These are phyloP conservation scores for Metahyphopichia silvanorum DNA, from an alignment of 805 yeast species.

Conservation along the genomic window DNA sequence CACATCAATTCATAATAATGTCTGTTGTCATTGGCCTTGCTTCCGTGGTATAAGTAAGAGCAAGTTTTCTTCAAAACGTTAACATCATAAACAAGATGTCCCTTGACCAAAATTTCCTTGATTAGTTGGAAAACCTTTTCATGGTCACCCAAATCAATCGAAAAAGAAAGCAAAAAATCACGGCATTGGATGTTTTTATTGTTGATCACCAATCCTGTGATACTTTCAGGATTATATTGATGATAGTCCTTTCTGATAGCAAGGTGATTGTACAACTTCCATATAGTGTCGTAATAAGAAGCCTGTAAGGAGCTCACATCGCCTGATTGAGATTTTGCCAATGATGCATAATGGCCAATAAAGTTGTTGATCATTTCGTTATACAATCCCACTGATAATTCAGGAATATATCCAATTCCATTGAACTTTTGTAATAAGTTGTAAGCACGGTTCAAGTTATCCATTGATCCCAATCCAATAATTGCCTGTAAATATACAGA, in stretches of 20 bases:
- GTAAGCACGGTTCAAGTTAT: conserved; percentile 18
- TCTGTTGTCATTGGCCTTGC: conserved; percentile 15
- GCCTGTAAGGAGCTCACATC: conserved; percentile 10
- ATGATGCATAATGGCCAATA: conserved; percentile 12
- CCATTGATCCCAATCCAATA: conserved; percentile 3
- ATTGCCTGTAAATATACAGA: conserved; percentile 40
- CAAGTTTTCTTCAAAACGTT: conserved; percentile 25
- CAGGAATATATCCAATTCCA: conserved; percentile 31
- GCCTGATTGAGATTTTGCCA: not conserved
- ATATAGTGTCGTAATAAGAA: conserved; percentile 14
- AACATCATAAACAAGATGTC: conserved; percentile 27
- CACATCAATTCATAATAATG: conserved; percentile 30
- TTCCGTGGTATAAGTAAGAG: conserved; percentile 26
- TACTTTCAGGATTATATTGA: not conserved
- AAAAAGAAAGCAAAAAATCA: conserved; percentile 27
- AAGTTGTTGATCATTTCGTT: conserved; percentile 28
- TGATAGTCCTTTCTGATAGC: conserved; percentile 37
- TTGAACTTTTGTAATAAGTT: conserved; percentile 26
- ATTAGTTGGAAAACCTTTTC: conserved; percentile 31
- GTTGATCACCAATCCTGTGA: conserved; percentile 6
- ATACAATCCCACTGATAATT: conserved; percentile 25
- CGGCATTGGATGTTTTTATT: conserved; percentile 15
- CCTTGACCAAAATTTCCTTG: conserved; percentile 30
- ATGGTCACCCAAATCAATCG: conserved; percentile 32
- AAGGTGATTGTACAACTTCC: conserved; percentile 31